These are phyloP conservation scores for Dactylellina cionopaga DNA, from an alignment of 2,329 filamentous ascomycete genomes.

Conservation along the genomic window DNA sequence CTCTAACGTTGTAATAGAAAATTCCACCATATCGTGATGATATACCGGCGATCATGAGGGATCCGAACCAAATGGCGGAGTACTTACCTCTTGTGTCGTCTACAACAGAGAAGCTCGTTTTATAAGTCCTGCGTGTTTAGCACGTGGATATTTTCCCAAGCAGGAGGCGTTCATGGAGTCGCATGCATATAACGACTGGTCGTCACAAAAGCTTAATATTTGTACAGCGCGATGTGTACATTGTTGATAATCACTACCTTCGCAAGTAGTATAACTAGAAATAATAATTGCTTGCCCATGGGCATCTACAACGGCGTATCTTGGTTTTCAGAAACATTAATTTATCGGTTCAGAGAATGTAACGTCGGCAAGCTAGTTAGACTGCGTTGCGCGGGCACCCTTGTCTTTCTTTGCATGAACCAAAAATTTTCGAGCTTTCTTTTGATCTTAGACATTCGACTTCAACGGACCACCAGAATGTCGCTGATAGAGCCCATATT, in stretches of 20 bases:
- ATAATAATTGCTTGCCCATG: too few relatives aligned
- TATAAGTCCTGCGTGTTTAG: slow-evolving; percentile 15
- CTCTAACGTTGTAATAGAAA: slow-evolving; percentile 59
- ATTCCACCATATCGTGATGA: slow-evolving; percentile 73
- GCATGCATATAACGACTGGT: slow-evolving; percentile 1
- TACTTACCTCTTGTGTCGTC: slow-evolving; percentile 77
- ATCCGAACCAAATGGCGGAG: slow-evolving; percentile 78
- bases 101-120: slow-evolving; percentile 68
- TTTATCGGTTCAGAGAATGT: too few relatives aligned
- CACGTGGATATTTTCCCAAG: too few relatives aligned
- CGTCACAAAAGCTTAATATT: neutral
- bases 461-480: slow-evolving; percentile 19
- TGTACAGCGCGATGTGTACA: too few relatives aligned
- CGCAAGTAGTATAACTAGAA: too few relatives aligned
- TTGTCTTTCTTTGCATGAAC: slow-evolving; percentile 23
- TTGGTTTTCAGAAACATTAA: too few relatives aligned
- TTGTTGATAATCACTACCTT: too few relatives aligned
- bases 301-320: too few relatives aligned
- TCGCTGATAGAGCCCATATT: slow-evolving; percentile 50
- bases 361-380: too few relatives aligned
- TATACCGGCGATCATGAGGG: slow-evolving; percentile 78
- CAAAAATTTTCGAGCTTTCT: slow-evolving; percentile 38
- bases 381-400: slow-evolving; percentile 21
- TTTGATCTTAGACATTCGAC: neutral
- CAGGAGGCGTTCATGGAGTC: slow-evolving; percentile 19